Evolutionary conservation across 345 rosid species (phyloP), one percentile per base, ranked within the genome.

Genomic region (Gossypium arboreum): DNA sequence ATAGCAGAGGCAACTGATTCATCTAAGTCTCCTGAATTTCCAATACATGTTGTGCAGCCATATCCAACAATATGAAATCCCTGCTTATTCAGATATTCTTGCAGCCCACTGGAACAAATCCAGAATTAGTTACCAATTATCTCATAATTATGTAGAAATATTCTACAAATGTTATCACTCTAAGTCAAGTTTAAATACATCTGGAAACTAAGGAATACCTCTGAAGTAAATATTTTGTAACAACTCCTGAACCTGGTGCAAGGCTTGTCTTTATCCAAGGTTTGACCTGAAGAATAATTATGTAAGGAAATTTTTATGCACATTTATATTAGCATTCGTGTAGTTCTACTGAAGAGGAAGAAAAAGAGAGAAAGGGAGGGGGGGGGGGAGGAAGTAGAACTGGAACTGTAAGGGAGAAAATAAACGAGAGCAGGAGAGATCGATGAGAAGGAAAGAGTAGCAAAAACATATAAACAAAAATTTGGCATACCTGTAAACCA

Each of bases 201-300:
- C 20, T 17, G 44, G 27, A 65, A 60, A 75, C 17, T 65, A 16
- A 59, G 34, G 63, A 58, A 62, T 80, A 90, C 99, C 99, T 95
- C 80, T 88, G 74, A 51, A 82, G 83, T 61, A 95, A 85, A 84
- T 95, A 95, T 85, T 95, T 89, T 72, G 94, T 95, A 75, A 93
- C 99, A 82, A 95, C 99, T 78, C 99, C 99, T 9, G 98, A 95
- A 58, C 99, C 99, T 24, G 99, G 99, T 12, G 98, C 99, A 84
- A 95, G 99, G 85, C 99, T 95, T 56, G 99, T 95, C 86, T 95
- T 95, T 79, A 91, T 72, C 99, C 99, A 95, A 73, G 98, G 96
- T 81, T 91, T 91, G 76, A 95, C 98, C 99, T 95, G 86, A 61
- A 62, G 63, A 81, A 74, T 50, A 73, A 73, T 64, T 70, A 72